Base-by-base conservation (phyloP, 2,329 filamentous ascomycete genomes). In the Laburnicola sp. region DNA sequence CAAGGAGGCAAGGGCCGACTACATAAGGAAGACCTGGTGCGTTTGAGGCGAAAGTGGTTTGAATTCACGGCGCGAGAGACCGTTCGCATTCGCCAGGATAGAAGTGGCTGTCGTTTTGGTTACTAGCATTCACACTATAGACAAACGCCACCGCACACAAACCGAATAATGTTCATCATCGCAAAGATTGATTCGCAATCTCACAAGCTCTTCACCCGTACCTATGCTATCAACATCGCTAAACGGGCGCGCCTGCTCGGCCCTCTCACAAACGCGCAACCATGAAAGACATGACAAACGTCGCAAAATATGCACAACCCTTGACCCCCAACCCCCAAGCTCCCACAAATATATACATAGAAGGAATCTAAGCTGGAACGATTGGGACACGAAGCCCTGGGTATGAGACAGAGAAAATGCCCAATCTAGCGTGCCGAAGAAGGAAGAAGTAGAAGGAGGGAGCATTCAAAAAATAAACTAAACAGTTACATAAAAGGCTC, bases 321-420 rank as follows among this genome's bases (percentile, higher is more conserved):
- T n/a, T n/a, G n/a, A n/a, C n/a, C n/a, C n/a, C n/a, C n/a, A n/a
- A n/a, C n/a, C n/a, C n/a, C n/a, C n/a, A n/a, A n/a, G n/a, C n/a
- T n/a, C n/a, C n/a, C n/a, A n/a, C 4, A 48, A 47, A 45, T 57
- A 58, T 59, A 50, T 54, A 60, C 54, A 57, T 38, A 36, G 30
- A 56, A 54, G 42, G n/a, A 47, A 45, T 39, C 46, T 36, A 49
- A 40, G n/a, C 36, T 46, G 37, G 28, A 51, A 41, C 10, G 41
- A 45, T 48, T 45, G 28, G 26, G 40, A 27, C 26, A 38, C 39
- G 28, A 26, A 23, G 48, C 23, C 36, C 42, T 25, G 58, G 57
- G 57, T 60, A 59, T 62, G 57, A 57, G 53, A 59, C 53, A 56
- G 36, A 45, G 37, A 36, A n/a, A 46, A 44, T 54, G 45, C 47